These are phyloP conservation scores for Geranium brycei DNA, from an alignment of 345 rosid genomes.

Conservation along the genomic window DNA sequence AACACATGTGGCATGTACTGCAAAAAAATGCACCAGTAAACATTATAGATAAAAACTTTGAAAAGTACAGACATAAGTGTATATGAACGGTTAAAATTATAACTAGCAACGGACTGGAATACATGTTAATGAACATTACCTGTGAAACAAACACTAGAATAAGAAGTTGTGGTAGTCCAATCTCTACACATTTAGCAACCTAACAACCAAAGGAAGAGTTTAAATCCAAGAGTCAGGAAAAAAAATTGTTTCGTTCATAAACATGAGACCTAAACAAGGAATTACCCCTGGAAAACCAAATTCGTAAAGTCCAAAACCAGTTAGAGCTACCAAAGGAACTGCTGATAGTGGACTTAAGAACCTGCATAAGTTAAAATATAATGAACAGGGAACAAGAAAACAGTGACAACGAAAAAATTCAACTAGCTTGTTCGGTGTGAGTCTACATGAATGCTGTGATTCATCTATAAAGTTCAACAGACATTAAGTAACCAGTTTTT, in stretches of 20 bases:
- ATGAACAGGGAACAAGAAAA: background rate
- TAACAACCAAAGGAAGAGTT: constrained; percentile 16
- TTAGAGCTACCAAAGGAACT: constrained; percentile 81
- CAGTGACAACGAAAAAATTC: background rate
- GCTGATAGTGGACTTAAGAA: constrained; percentile 93
- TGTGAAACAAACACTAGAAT: constrained; percentile 72
- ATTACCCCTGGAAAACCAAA: constrained; percentile 96
- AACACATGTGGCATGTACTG: constrained; percentile 82
- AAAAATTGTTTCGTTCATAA: background rate
- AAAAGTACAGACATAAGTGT: background rate
- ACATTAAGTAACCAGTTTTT: background rate
- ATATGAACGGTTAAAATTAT: background rate
- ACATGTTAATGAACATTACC: constrained; percentile 25
- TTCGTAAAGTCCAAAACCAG: constrained; percentile 90
- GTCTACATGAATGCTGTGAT: no score
- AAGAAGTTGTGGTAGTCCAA: constrained; percentile 85
- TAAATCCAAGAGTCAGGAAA: constrained; percentile 5
- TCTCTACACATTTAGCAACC: constrained; percentile 96
- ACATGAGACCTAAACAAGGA: constrained; percentile 9
- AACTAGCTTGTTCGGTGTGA: no score
- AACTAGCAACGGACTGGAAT: constrained; percentile 1
- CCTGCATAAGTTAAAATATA: constrained; percentile 31
- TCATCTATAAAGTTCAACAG: background rate
- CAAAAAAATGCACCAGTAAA: constrained; percentile 5
- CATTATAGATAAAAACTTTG: background rate